Evolutionary conservation across 345 rosid species (phyloP), one percentile per base, ranked within the genome.

Genomic region (Kandelia obovata): DNA sequence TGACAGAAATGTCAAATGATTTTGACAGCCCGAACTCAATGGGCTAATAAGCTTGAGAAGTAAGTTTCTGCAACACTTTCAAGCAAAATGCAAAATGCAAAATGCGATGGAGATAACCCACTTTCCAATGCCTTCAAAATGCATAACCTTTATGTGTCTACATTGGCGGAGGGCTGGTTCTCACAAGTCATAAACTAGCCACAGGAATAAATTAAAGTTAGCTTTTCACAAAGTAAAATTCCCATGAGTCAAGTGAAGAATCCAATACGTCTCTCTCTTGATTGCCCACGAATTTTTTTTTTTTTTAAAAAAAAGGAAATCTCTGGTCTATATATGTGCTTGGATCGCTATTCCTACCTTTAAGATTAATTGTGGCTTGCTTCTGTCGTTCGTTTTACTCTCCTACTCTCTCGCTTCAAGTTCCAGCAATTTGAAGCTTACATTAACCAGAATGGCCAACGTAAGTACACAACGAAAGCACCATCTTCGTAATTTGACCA

Each of bases 211-310:
- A 80, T 47, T 34, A 34, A 34, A 34, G 37, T 20, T 15, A 27
- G 70, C 80, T 68, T 83, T 76, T 67, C 23, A 46, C 16, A 51
- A 74, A 68, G 78, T 47, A 8, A 55, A 28, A 56, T 62, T 66
- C 53, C 71, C 81, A 58, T 61, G 71, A 55, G 39, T 76, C 78
- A 74, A 64, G 83, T n/a, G 53, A 70, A 58, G 87, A 70, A 84
- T 77, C 85, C 80, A 67, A 79, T 81, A 13, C 83, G 77, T 53
- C 39, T 28, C n/a, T 49, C 30, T 6, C 26, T 8, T 56, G 26
- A 56, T 26, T 26, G 16, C 9, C 11, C 15, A 10, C 15, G 4
- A 5, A 0, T 21, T 21, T 21, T 21, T 21, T 21, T 21, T 21
- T 21, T 21, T 21, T 21, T 7, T 7, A 9, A 37, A 10, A 39